A percentile compares a stretch with the other conserved stretches of the same genome.
phyloP scores from a whole-genome alignment of 495 filamentous ascomycete species.

The Podospora australis region DNA sequence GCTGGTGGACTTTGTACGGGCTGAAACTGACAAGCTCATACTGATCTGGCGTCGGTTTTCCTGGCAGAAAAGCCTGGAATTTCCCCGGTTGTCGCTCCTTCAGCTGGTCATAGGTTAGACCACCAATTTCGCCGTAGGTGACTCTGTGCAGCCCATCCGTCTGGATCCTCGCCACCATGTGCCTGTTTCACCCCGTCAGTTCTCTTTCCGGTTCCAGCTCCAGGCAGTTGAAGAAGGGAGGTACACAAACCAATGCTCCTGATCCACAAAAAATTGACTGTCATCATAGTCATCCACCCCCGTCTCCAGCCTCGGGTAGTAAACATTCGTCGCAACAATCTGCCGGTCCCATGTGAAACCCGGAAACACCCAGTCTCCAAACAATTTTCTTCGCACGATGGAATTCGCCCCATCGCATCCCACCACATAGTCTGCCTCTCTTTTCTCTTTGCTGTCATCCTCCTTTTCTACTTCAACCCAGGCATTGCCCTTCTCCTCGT shows the following conservation, averaged over 20 bases:
- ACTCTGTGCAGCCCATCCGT: slow-evolving; percentile 54
- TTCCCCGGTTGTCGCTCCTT: slow-evolving; percentile 45
- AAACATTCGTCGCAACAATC: slow-evolving; percentile 60
- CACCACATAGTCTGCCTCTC: slow-evolving; percentile 38
- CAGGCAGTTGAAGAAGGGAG: background rate
- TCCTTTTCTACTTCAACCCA: slow-evolving; percentile 39
- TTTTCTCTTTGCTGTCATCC: slow-evolving; percentile 12
- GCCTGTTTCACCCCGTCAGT: background rate
- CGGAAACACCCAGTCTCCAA: slow-evolving; percentile 46
- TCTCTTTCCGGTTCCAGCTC: background rate
- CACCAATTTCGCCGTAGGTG: slow-evolving; percentile 50
- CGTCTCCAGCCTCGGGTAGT: slow-evolving; percentile 51
- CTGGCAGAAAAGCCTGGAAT: slow-evolving; percentile 52
- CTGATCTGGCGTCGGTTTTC: slow-evolving; percentile 50
- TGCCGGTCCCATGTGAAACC: slow-evolving; percentile 54
- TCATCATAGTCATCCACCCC: slow-evolving; percentile 47
- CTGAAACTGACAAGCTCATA: slow-evolving; percentile 50
- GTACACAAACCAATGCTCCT: slow-evolving; percentile 46
- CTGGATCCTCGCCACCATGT: slow-evolving; percentile 55
- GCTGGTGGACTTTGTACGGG: slow-evolving; percentile 57
- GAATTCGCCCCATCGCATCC: slow-evolving; percentile 57
- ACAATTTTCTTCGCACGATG: slow-evolving; percentile 46
- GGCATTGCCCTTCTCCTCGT: slow-evolving; percentile 28
- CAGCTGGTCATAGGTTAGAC: slow-evolving; percentile 48
- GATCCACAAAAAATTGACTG: slow-evolving; percentile 54